A percentile compares a stretch with the other conserved stretches of the same genome.
Conservation (phyloP, 2,329 filamentous ascomycete species). For the Elsinoe batatas region DNA sequence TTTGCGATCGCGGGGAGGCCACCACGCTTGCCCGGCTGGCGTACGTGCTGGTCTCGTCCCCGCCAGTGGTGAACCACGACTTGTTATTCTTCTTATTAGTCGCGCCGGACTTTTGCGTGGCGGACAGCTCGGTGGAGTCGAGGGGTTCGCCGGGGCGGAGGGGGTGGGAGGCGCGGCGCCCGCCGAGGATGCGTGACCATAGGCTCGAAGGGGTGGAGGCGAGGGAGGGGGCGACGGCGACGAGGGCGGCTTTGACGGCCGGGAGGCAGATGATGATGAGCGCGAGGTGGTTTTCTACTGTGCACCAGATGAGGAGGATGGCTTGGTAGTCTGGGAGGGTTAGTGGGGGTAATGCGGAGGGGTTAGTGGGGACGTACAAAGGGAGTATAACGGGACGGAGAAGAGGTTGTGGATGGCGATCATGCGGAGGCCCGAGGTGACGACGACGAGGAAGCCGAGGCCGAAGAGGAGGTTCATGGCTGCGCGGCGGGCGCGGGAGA, state of each 20-base stretch:
- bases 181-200: conserved; percentile 7
- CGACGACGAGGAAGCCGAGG: conserved; percentile 26
- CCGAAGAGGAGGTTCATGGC: conserved; percentile 28
- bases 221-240: conserved; percentile 7
- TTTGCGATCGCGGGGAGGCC: neutral
- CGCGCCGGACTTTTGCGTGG: neutral
- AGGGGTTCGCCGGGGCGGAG: neutral
- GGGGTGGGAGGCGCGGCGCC: neutral
- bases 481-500: conserved; percentile 25
- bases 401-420: conserved; percentile 23
- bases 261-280: conserved; percentile 29
- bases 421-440: conserved; percentile 23
- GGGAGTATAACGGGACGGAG: conserved; percentile 20
- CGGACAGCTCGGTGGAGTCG: neutral
- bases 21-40: neutral
- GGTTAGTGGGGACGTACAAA: conserved; percentile 19
- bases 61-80: conserved; percentile 9
- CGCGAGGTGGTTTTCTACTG: conserved; percentile 30
- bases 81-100: conserved; percentile 4
- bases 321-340: conserved; percentile 10
- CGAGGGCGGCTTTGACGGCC: conserved; percentile 22
- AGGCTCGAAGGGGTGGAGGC: neutral
- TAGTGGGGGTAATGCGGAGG: neutral
- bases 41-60: neutral
- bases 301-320: conserved; percentile 25